These are phyloP conservation scores for Niebla homalea DNA, from an alignment of 495 filamentous ascomycete species.

Conservation along the genomic window DNA sequence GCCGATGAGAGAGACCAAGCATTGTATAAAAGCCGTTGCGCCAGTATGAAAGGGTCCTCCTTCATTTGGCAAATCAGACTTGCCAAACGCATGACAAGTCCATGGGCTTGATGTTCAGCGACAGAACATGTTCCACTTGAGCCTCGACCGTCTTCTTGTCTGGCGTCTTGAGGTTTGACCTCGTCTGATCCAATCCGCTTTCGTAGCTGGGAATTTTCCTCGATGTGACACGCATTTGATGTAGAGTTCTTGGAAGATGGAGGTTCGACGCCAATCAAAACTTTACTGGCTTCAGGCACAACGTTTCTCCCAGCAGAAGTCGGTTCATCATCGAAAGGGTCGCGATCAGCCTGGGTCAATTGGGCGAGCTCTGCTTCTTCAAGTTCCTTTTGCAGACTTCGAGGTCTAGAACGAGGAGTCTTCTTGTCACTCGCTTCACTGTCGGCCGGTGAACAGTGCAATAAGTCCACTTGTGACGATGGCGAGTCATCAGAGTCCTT, in stretches of 20 bases:
- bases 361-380: constrained; percentile 7
- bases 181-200: not conserved
- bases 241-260: not conserved
- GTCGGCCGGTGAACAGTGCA: constrained; percentile 5
- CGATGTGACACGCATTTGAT: not conserved
- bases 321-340: constrained; percentile 3
- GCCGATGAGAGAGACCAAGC: constrained; percentile 16
- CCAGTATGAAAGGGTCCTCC: constrained; percentile 14
- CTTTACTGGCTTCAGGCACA: not conserved
- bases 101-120: constrained; percentile 2
- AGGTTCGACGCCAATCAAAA: constrained; percentile 2
- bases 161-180: not conserved
- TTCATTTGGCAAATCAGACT: constrained; percentile 9
- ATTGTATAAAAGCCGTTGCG: constrained; percentile 17
- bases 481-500: not conserved
- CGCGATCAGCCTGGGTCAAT: not conserved
- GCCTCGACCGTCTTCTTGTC: not conserved
- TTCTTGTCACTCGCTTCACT: constrained; percentile 3
- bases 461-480: not conserved
- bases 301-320: not conserved
- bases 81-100: constrained; percentile 11
- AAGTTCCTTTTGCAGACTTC: constrained; percentile 15
- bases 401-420: constrained; percentile 1
- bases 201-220: not conserved
- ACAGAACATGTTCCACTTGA: not conserved